A percentile compares a stretch with the other conserved stretches of the same genome.
Evolutionary conservation across 495 filamentous ascomycete genomes (phyloP).

Genomic region (Parmelia sp.): DNA sequence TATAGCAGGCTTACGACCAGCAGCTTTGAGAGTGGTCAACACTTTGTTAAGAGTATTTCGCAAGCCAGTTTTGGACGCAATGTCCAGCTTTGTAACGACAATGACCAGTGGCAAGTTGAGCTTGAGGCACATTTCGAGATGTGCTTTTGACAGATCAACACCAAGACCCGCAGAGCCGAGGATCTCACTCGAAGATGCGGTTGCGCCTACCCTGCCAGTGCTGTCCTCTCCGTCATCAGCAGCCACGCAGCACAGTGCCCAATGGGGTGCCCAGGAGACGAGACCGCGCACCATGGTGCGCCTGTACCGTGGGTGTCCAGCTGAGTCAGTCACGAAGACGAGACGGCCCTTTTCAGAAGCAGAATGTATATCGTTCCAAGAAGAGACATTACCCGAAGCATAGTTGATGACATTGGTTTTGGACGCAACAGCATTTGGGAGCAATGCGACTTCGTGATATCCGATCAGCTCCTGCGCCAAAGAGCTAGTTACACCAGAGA

Average conservation of each 20-base stretch:
- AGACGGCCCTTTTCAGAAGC: slow-evolving; percentile 67
- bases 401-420: slow-evolving; percentile 72
- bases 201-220: slow-evolving; percentile 31
- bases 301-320: slow-evolving; percentile 79
- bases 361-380: slow-evolving; percentile 89
- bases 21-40: slow-evolving; percentile 69
- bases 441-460: slow-evolving; percentile 44
- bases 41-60: slow-evolving; percentile 62
- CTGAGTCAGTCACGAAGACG: slow-evolving; percentile 83
- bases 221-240: slow-evolving; percentile 62
- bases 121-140: slow-evolving; percentile 81
- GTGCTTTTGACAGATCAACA: slow-evolving; percentile 66
- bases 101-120: slow-evolving; percentile 68
- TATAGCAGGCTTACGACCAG: slow-evolving; percentile 65
- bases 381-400: slow-evolving; percentile 74
- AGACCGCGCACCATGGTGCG: slow-evolving; percentile 81
- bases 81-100: slow-evolving; percentile 83
- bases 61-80: slow-evolving; percentile 66
- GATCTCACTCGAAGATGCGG: slow-evolving; percentile 39
- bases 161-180: slow-evolving; percentile 47
- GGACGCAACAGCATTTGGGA: slow-evolving; percentile 18
- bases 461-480: slow-evolving; percentile 89
- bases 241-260: slow-evolving; percentile 80
- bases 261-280: slow-evolving; percentile 95
- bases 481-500: slow-evolving; percentile 85